Evolutionary conservation across 257 asterid genomes (phyloP), one percentile per base, ranked within the genome.

Genomic region (Petunia secreta): DNA sequence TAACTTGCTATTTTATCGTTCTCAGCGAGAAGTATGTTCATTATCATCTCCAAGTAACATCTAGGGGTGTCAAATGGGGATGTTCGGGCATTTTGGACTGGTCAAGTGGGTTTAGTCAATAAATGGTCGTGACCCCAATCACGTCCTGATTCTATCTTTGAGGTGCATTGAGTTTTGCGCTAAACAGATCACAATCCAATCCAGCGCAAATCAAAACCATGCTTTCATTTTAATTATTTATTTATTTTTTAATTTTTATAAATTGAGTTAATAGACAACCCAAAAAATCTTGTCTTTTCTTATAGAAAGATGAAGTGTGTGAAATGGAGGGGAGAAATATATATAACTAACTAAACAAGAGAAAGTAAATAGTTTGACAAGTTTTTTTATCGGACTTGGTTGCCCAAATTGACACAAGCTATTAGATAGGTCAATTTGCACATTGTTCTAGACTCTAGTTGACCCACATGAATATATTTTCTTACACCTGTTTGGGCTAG

Each of bases 21-120:
- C 43, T 67, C 55, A 67, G 8, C 2, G 38, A 43, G 43, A 67
- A 43, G 39, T 39, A 43, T 63, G 43, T 67, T 43, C 54, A 4
- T 67, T 68, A 44, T 44, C 15, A 43, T 44, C 76, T 68, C 41
- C 58, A 44, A 16, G 37, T 16, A 68, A 68, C 46, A 6, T 16
- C 15, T 68, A 44, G 76, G 16, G 76, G 13, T 67, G 55, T 67
- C 75, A 43, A 67, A 67, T 67, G 53, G 15, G 55, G 10, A 68
- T 44, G 41, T 16, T 16, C 16, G 76, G 40, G 57, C n/a, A 2
- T 4, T 44, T 68, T 68, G 16, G 16, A 16, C 39, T 43, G 5
- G 76, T 68, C 16, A 68, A 63, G 44, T 2, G 46, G 6, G 76
- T 68, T 44, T 9, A 44, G 40, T 68, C 58, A 68, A 46, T 44